Conservation (phyloP, 2,329 filamentous ascomycete genomes). For the Rhynchosporium secalis region DNA sequence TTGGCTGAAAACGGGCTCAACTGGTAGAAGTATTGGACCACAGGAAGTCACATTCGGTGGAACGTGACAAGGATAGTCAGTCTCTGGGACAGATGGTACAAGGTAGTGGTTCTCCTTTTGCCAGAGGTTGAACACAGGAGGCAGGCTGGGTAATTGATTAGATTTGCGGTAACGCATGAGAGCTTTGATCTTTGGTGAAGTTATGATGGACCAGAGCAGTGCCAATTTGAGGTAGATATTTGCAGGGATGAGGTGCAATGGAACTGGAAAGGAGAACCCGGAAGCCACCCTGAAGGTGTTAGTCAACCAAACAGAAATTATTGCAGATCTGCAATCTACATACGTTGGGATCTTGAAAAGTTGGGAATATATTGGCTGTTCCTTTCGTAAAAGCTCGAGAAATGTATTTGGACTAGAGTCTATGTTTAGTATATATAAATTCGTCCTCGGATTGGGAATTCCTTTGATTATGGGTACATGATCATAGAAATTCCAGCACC, state of each 20-base stretch:
- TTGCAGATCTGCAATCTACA: slow-evolving; percentile 26
- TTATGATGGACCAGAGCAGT: slow-evolving; percentile 29
- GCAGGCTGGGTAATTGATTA: slow-evolving; percentile 31
- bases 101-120: slow-evolving; percentile 37
- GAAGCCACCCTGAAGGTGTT: slow-evolving; percentile 43
- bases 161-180: slow-evolving; percentile 35
- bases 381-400: slow-evolving; percentile 44
- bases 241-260: slow-evolving; percentile 44
- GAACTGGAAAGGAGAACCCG: slow-evolving; percentile 48
- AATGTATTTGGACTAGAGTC: slow-evolving; percentile 44
- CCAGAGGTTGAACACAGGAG: slow-evolving; percentile 37
- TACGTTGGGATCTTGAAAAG: slow-evolving; percentile 45
- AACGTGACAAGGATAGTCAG: slow-evolving; percentile 43
- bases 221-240: slow-evolving; percentile 45
- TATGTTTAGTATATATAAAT: too few species aligned
- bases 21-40: slow-evolving; percentile 48
- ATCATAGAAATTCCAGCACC: too few species aligned
- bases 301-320: slow-evolving; percentile 15
- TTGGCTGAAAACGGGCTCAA: slow-evolving; percentile 40
- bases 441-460: too few species aligned
- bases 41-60: slow-evolving; percentile 46
- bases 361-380: slow-evolving; percentile 42
- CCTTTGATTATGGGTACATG: too few species aligned
- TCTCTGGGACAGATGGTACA: slow-evolving; percentile 28
- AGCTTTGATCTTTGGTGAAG: slow-evolving; percentile 27